Evolutionary conservation across 2,329 filamentous ascomycete genomes (phyloP).

Genomic region (Curvularia spicifera): DNA sequence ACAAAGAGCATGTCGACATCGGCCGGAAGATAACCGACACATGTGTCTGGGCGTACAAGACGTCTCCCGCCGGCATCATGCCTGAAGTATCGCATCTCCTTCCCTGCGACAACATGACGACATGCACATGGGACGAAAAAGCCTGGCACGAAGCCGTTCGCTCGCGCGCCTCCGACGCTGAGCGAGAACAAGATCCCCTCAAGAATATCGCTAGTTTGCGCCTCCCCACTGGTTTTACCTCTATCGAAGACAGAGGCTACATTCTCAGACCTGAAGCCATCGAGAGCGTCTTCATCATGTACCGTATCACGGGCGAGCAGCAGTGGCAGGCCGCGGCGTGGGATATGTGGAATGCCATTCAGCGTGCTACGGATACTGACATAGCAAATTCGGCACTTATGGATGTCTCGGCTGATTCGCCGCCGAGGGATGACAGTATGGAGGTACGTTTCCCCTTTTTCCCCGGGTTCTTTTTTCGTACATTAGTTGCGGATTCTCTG

Average conservation of each 20-base stretch:
- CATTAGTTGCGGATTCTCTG: neutral
- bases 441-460: conserved; percentile 42
- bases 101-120: conserved; percentile 52
- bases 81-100: conserved; percentile 63
- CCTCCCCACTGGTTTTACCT: conserved; percentile 54
- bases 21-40: conserved; percentile 65
- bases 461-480: conserved; percentile 1
- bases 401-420: conserved; percentile 51
- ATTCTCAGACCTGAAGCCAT: conserved; percentile 63
- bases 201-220: conserved; percentile 50
- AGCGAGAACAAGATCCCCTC: conserved; percentile 38
- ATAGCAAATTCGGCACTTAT: conserved; percentile 55
- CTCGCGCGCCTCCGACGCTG: conserved; percentile 27
- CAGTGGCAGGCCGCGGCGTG: conserved; percentile 55
- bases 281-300: conserved; percentile 67
- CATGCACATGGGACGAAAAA: conserved; percentile 62
- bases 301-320: conserved; percentile 64
- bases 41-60: conserved; percentile 68
- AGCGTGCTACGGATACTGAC: conserved; percentile 51
- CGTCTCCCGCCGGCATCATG: conserved; percentile 65
- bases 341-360: conserved; percentile 59
- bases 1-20: conserved; percentile 61
- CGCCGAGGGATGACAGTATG: conserved; percentile 53
- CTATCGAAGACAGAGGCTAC: conserved; percentile 54
- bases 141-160: conserved; percentile 55